Evolutionary conservation across 805 yeast species (phyloP).

Genomic region (Wickerhamomyces alni): DNA sequence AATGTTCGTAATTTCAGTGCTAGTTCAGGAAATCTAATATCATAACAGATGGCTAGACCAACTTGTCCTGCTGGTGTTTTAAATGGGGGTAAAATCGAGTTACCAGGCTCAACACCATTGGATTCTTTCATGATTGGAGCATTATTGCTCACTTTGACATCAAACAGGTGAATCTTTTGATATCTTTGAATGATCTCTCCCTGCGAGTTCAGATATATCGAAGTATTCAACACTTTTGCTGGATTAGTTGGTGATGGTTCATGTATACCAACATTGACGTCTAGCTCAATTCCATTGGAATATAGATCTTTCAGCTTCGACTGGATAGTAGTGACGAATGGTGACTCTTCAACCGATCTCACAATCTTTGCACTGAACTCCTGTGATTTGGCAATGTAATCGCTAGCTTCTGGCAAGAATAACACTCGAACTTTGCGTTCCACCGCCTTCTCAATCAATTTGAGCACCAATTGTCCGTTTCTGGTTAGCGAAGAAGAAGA

Average conservation of each 20-base stretch:
- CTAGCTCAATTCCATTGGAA: constrained; percentile 31
- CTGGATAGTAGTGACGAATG: constrained; percentile 39
- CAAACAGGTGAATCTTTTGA: constrained; percentile 85
- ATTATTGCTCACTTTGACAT: constrained; percentile 59
- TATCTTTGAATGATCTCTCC: constrained; percentile 69
- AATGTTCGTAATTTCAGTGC: constrained; percentile 53
- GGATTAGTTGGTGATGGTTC: constrained; percentile 50
- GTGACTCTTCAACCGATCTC: constrained; percentile 32
- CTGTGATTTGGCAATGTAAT: constrained; percentile 59
- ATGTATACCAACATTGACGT: constrained; percentile 84
- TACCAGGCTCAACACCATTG: constrained; percentile 77
- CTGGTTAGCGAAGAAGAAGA: constrained; percentile 56
- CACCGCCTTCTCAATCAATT: constrained; percentile 60
- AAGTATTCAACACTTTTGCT: constrained; percentile 59
- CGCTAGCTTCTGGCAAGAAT: constrained; percentile 92
- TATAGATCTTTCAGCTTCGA: constrained; percentile 37
- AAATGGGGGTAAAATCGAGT: constrained; percentile 45
- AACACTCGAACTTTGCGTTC: constrained; percentile 55
- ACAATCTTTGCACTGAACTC: constrained; percentile 58
- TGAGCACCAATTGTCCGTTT: constrained; percentile 56
- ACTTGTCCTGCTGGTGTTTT: constrained; percentile 54
- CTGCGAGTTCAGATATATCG: constrained; percentile 58
- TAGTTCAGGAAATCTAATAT: constrained; percentile 80
- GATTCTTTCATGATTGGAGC: constrained; percentile 80
- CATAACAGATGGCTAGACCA: constrained; percentile 79